Percentiles rank a stretch among this genome's conserved stretches.
Evolutionary conservation across 805 yeast species (phyloP).

Genomic region (Candida saitoana): DNA sequence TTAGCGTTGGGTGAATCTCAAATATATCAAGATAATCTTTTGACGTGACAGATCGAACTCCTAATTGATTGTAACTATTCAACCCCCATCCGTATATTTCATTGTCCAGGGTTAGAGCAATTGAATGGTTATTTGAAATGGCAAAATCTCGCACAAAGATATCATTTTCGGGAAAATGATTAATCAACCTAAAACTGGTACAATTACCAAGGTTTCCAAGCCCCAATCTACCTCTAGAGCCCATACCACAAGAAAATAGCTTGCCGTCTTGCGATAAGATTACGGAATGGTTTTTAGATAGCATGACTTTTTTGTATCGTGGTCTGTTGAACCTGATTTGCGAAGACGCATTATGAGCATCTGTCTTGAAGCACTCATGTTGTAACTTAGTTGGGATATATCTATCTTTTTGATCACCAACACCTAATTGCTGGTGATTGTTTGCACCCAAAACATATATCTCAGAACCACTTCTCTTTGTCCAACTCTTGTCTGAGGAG

Average conservation of each 20-base stretch:
- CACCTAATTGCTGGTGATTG: slow-evolving; percentile 58
- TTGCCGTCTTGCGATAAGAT: slow-evolving; percentile 53
- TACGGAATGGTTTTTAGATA: slow-evolving; percentile 66
- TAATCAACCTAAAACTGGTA: slow-evolving; percentile 43
- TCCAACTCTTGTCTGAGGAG: slow-evolving; percentile 22
- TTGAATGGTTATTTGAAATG: slow-evolving; percentile 63
- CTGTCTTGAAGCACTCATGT: slow-evolving; percentile 22
- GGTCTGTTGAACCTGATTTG: slow-evolving; percentile 27
- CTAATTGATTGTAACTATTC: slow-evolving; percentile 64
- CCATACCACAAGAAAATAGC: slow-evolving; percentile 61
- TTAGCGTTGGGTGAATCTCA: slow-evolving; percentile 36
- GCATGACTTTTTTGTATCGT: slow-evolving; percentile 42
- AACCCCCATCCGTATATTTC: slow-evolving; percentile 79
- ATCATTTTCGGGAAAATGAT: slow-evolving; percentile 26
- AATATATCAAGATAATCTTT: slow-evolving; percentile 25
- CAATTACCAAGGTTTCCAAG: slow-evolving; percentile 40
- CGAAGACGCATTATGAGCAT: slow-evolving; percentile 5
- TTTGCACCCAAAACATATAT: slow-evolving; percentile 62
- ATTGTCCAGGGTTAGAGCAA: slow-evolving; percentile 50
- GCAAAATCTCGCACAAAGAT: slow-evolving; percentile 32
- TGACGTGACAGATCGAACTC: slow-evolving; percentile 26
- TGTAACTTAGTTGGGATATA: slow-evolving; percentile 38
- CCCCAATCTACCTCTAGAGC: slow-evolving; percentile 71
- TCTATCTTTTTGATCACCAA: slow-evolving; percentile 55
- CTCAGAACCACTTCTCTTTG: slow-evolving; percentile 52